A percentile compares a stretch with the other conserved stretches of the same genome.
phyloP scores from a whole-genome alignment of 2,329 filamentous ascomycete species.

The Daldinia sp. region DNA sequence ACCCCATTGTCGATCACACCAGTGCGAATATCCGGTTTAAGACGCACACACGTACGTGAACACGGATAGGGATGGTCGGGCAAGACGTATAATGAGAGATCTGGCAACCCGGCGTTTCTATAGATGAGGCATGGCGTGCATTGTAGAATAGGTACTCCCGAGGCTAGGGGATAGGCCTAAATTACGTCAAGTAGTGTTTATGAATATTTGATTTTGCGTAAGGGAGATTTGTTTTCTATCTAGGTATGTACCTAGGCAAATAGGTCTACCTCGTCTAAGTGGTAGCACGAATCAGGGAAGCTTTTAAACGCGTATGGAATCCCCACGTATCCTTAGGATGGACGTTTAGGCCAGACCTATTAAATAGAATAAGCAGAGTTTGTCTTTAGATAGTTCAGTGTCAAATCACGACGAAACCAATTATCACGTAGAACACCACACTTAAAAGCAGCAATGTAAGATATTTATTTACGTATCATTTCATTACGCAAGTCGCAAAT shows the following conservation, averaged over 20 bases:
- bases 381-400: too few species aligned
- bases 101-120: neutral
- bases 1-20: neutral
- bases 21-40: neutral
- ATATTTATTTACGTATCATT: conserved; percentile 17
- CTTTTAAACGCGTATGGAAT: neutral
- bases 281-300: neutral
- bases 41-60: neutral
- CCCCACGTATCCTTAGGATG: too few species aligned
- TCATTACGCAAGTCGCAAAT: conserved; percentile 15
- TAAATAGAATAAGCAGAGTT: too few species aligned
- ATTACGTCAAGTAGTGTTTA: neutral
- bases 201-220: neutral
- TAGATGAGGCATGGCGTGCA: neutral
- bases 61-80: neutral
- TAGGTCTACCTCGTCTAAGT: neutral
- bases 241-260: neutral
- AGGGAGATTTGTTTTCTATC: neutral
- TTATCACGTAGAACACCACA: neutral
- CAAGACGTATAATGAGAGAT: neutral
- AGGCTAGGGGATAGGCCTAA: neutral
- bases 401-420: neutral
- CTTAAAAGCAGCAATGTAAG: neutral
- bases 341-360: too few species aligned
- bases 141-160: neutral